Conservation (phyloP, 495 filamentous ascomycete genomes). For the Aspergillus sclerotioniger region DNA sequence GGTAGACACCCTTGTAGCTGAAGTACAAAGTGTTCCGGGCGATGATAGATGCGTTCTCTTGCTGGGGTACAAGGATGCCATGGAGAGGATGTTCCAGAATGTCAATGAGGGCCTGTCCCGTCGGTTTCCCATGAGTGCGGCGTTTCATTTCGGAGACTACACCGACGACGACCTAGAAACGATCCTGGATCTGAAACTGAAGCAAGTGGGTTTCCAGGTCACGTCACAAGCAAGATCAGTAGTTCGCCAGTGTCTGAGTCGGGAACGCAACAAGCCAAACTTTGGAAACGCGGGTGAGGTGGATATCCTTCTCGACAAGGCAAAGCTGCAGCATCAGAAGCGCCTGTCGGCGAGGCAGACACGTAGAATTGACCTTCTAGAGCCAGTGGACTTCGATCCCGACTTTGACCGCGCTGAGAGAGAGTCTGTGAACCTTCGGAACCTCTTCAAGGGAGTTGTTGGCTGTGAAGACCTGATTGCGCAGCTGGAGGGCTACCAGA, state of each 20-base stretch:
- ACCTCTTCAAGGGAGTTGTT: slow-evolving; percentile 64
- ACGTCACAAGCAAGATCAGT: slow-evolving; percentile 40
- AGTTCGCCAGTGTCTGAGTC: slow-evolving; percentile 40
- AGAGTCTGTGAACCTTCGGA: slow-evolving; percentile 48
- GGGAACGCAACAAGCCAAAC: slow-evolving; percentile 44
- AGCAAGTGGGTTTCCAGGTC: slow-evolving; percentile 40
- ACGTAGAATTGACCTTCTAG: slow-evolving; percentile 42
- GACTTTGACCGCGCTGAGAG: slow-evolving; percentile 57
- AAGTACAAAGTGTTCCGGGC: slow-evolving; percentile 72
- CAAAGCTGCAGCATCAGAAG: slow-evolving; percentile 59
- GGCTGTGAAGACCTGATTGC: slow-evolving; percentile 63
- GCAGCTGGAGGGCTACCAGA: slow-evolving; percentile 59
- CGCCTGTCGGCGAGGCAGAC: slow-evolving; percentile 27
- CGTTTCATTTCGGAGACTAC: slow-evolving; percentile 73
- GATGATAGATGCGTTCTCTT: slow-evolving; percentile 78
- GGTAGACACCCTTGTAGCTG: slow-evolving; percentile 77
- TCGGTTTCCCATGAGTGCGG: slow-evolving; percentile 63
- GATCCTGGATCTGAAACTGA: slow-evolving; percentile 56
- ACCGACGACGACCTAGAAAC: slow-evolving; percentile 51
- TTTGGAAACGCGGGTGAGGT: slow-evolving; percentile 61
- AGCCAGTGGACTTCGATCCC: slow-evolving; percentile 66
- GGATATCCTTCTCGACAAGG: slow-evolving; percentile 60
- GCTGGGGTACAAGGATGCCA: slow-evolving; percentile 74
- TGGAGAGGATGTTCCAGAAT: slow-evolving; percentile 76
- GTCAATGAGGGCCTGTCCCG: slow-evolving; percentile 73